Conservation (phyloP, 2,329 filamentous ascomycete genomes). For the Aspergillus sp. region DNA sequence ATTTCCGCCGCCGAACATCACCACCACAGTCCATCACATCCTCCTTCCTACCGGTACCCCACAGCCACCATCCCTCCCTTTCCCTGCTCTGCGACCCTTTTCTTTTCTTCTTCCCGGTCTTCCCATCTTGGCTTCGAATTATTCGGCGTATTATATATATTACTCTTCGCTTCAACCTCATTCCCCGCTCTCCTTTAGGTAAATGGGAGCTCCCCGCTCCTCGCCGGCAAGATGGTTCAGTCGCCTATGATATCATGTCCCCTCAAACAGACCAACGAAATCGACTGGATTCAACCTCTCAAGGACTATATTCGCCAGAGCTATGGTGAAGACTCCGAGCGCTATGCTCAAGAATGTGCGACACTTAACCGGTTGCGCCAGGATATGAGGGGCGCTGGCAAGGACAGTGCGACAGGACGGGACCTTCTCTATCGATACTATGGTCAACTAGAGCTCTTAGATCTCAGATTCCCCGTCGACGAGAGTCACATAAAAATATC, state of each 20-base stretch:
- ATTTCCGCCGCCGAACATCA: slow-evolving; percentile 12
- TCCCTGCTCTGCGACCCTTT: neutral
- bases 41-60: slow-evolving; percentile 5
- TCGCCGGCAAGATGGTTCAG: slow-evolving; percentile 65
- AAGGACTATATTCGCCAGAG: slow-evolving; percentile 91
- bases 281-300: slow-evolving; percentile 92
- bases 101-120: neutral
- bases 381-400: slow-evolving; percentile 96
- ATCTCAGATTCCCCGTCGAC: slow-evolving; percentile 93
- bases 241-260: slow-evolving; percentile 94
- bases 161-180: neutral
- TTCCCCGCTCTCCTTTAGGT: slow-evolving; percentile 10
- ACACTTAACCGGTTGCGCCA: slow-evolving; percentile 93
- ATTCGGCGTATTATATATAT: neutral
- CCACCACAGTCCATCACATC: slow-evolving; percentile 4
- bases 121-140: neutral
- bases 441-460: slow-evolving; percentile 90
- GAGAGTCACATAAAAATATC: slow-evolving; percentile 99
- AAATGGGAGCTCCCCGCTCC: slow-evolving; percentile 40
- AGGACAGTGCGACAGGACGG: slow-evolving; percentile 89
- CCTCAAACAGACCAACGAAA: slow-evolving; percentile 91
- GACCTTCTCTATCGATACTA: slow-evolving; percentile 97
- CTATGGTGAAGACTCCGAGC: slow-evolving; percentile 94
- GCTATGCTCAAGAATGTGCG: slow-evolving; percentile 91
- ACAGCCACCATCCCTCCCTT: slow-evolving; percentile 3